phyloP scores from a whole-genome alignment of 345 rosid species.

The Kernera saxatilis region DNA sequence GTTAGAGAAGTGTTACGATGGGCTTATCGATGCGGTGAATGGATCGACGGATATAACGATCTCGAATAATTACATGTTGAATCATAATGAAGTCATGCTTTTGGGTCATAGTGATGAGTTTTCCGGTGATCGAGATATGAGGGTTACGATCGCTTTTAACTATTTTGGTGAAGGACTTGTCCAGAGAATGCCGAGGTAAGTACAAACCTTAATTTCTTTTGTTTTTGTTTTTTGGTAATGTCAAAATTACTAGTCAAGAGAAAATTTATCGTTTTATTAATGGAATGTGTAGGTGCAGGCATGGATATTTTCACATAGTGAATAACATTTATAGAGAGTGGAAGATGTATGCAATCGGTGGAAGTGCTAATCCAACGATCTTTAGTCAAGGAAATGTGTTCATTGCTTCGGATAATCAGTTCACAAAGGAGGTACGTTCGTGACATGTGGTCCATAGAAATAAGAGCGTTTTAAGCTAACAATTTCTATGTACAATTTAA shows the following conservation, averaged over 20 bases:
- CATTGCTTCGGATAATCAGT: conserved; percentile 40
- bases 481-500: neutral
- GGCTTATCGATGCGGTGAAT: conserved; percentile 54
- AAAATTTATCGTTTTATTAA: too few relatives aligned
- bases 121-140: conserved; percentile 50
- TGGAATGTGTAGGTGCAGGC: conserved; percentile 50
- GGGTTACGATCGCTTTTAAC: conserved; percentile 64
- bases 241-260: too few relatives aligned
- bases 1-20: conserved; percentile 50
- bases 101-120: conserved; percentile 68
- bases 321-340: conserved; percentile 53
- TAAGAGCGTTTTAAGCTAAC: neutral
- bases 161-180: conserved; percentile 62
- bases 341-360: conserved; percentile 69
- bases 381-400: conserved; percentile 66
- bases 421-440: conserved; percentile 48
- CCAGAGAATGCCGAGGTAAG: conserved; percentile 69
- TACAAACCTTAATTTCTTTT: too few relatives aligned
- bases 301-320: conserved; percentile 67
- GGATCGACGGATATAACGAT: conserved; percentile 63
- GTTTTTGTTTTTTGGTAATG: too few relatives aligned
- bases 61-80: conserved; percentile 59
- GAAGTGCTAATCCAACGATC: conserved; percentile 72
- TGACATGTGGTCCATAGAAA: neutral
- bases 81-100: conserved; percentile 65